A percentile compares a stretch with the other conserved stretches of the same genome.
These are phyloP conservation scores for Venturiaceae sp. DNA, from an alignment of 2,329 filamentous ascomycete genomes.

Conservation along the genomic window DNA sequence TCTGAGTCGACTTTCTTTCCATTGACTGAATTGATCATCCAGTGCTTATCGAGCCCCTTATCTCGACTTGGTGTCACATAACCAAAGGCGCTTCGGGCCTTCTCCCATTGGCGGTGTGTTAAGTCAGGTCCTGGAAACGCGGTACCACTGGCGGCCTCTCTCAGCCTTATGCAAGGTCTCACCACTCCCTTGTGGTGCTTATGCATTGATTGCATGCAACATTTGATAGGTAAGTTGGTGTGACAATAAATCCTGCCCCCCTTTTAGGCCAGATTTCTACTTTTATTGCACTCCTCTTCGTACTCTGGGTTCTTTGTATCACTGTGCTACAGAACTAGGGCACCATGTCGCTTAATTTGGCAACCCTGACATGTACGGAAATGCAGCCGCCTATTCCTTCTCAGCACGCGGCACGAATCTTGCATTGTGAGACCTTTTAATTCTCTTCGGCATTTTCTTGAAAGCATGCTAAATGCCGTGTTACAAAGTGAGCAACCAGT, in stretches of 20 bases:
- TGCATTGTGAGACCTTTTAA: not conserved
- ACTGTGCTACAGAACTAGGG: not conserved
- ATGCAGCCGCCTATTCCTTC: not conserved
- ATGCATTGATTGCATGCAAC: not conserved
- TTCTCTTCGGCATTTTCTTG: too few species aligned
- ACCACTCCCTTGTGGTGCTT: not conserved
- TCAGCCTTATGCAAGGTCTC: not conserved
- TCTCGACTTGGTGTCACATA: not conserved
- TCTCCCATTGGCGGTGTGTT: not conserved
- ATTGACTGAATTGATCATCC: not conserved
- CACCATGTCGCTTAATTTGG: not conserved
- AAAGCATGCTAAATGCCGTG: too few species aligned
- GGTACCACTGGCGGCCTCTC: not conserved
- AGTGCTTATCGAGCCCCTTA: not conserved
- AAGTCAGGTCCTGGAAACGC: not conserved
- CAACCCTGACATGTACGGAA: not conserved
- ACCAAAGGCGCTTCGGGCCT: not conserved
- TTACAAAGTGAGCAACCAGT: too few species aligned
- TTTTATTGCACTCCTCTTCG: too few species aligned
- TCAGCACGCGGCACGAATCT: not conserved
- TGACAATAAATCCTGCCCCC: not conserved
- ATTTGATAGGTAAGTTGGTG: not conserved
- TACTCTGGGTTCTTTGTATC: not conserved
- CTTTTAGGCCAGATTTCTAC: not conserved
- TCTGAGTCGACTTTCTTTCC: not conserved